Conservation (phyloP, 2,329 filamentous ascomycete species). For the Hysterium pulicare region DNA sequence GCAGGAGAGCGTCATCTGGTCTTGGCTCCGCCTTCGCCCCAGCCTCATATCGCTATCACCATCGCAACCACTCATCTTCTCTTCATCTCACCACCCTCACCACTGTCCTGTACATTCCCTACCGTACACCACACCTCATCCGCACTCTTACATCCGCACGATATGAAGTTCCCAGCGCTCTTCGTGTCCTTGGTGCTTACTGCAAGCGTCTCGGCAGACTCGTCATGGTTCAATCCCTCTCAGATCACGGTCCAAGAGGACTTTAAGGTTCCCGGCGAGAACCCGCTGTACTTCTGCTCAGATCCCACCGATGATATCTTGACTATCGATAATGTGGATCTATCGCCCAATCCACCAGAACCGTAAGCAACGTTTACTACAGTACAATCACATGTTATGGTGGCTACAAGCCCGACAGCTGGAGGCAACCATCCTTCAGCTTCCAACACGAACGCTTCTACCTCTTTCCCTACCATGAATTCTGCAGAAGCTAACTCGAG, state of each 20-base stretch:
- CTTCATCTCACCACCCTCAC: background rate
- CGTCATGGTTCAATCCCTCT: constrained; percentile 41
- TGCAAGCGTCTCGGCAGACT: constrained; percentile 43
- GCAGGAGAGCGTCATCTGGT: too few relatives aligned
- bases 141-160: constrained; percentile 4
- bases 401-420: too few relatives aligned
- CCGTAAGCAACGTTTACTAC: too few relatives aligned
- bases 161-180: constrained; percentile 34
- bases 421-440: background rate
- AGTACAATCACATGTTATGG: too few relatives aligned
- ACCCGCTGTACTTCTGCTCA: constrained; percentile 76
- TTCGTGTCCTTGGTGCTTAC: constrained; percentile 44
- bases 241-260: constrained; percentile 51
- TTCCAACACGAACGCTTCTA: background rate
- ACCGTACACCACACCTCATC: background rate
- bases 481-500: background rate
- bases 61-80: background rate
- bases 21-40: too few relatives aligned
- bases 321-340: constrained; percentile 72
- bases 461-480: background rate
- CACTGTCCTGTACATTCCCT: background rate
- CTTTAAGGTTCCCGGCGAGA: constrained; percentile 74
- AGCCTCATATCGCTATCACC: constrained; percentile 5
- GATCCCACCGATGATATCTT: constrained; percentile 69
- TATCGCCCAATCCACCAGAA: constrained; percentile 80